Conservation (phyloP, 2,329 filamentous ascomycete genomes). For the Alternaria hordeiaustralica region DNA sequence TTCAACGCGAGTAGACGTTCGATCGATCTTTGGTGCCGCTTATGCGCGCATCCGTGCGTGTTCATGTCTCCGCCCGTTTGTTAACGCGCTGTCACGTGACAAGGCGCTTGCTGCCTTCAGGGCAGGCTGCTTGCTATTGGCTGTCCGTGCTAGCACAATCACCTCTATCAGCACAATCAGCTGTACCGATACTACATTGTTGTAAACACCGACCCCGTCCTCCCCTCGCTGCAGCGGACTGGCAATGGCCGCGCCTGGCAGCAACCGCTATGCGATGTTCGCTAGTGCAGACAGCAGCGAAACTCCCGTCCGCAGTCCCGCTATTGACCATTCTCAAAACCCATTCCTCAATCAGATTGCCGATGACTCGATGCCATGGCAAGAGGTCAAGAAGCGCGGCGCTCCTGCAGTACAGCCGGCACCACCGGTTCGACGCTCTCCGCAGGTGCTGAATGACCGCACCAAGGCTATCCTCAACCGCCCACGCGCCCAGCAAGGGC, state of each 20-base stretch:
- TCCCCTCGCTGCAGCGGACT: neutral
- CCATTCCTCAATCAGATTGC: conserved; percentile 33
- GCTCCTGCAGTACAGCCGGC: conserved; percentile 2
- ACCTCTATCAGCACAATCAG: neutral
- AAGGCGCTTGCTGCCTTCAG: conserved; percentile 11
- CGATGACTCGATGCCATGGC: conserved; percentile 33
- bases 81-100: conserved; percentile 2
- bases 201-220: neutral
- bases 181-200: neutral
- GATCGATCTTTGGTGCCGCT: neutral
- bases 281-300: conserved; percentile 16
- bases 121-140: neutral
- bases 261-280: conserved; percentile 38
- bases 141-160: neutral
- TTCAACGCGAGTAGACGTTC: neutral
- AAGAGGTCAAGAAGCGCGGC: conserved; percentile 34
- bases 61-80: conserved; percentile 4
- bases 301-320: neutral
- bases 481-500: neutral
- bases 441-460: conserved; percentile 15
- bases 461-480: neutral
- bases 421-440: neutral
- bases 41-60: neutral
- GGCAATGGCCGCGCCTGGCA: conserved; percentile 21
- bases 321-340: conserved; percentile 14